Evolutionary conservation across 208 protist species (phyloP), one percentile per base, ranked within the genome.

Genomic region (Acanthamoeba lenticulata): DNA sequence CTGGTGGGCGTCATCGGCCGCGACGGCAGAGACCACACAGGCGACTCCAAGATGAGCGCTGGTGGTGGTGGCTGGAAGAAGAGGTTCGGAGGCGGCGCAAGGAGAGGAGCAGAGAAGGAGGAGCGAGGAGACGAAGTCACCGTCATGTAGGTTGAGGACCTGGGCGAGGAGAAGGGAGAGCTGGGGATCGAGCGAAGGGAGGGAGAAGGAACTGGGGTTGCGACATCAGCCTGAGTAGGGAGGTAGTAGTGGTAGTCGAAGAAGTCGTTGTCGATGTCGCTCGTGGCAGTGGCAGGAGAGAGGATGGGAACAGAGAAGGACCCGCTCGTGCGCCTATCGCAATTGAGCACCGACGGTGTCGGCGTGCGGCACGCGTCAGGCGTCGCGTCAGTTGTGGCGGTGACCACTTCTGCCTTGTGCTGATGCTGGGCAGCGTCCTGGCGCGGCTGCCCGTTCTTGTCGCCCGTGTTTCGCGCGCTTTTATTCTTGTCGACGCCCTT

Each of bases 221-320:
- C 7, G 36, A 7, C 27, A 34, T 19, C 67, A 3, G 67, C 27
- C 36, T 77, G 67, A 19, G 38, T 57, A 57, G 9, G 19, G 9
- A 24, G 67, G 36, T 77, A 77, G 67, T 77, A 77, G 67, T 77
- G 67, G 67, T 77, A 77, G 17, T 77, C 67, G 21, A 77, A 77
- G 67, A 36, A 77, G 67, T 77, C 67, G 67, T 77, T 44, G 34
- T n/a, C 36, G 67, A 44, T 29, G 1, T 19, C 32, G 34, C 13
- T 38, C 7, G n/a, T n/a, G n/a, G n/a, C n/a, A n/a, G n/a, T n/a
- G n/a, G n/a, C n/a, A n/a, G n/a, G n/a, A n/a, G 19, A 3, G 27
- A 77, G 67, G 34, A 44, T 19, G 5, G 67, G 67, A 3, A 77
- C 21, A 4, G 27, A 29, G 3, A 77, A 6, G 19, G 38, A n/a